These are phyloP conservation scores for Vittaforma corneae DNA, from an alignment of 371 early-diverging fungal species.

Conservation along the genomic window DNA sequence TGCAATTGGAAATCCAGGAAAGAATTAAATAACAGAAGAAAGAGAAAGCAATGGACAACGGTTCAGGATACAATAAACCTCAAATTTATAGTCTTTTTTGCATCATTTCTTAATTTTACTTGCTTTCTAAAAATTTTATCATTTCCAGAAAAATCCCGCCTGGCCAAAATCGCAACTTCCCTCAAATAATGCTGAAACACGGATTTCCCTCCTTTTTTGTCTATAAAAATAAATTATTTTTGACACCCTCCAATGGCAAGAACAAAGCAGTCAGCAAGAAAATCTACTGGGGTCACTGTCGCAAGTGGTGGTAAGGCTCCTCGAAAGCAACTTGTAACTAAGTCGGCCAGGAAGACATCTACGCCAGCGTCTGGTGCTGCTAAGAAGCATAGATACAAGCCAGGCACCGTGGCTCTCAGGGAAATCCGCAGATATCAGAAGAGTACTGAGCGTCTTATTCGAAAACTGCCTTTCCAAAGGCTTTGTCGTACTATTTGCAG, in stretches of 20 bases:
- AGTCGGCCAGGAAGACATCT: constrained; percentile 75
- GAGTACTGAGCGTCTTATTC: constrained; percentile 85
- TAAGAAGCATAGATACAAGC: constrained; percentile 70
- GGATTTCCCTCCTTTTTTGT: constrained; percentile 50
- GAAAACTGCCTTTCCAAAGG: constrained; percentile 90
- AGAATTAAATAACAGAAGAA: too few species aligned
- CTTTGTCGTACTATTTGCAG: constrained; percentile 74
- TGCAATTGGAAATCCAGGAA: too few species aligned
- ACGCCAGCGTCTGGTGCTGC: constrained; percentile 62
- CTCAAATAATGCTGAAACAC: constrained; percentile 10
- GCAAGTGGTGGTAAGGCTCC: constrained; percentile 66
- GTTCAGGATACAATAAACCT: too few species aligned
- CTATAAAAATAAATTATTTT: constrained; percentile 41
- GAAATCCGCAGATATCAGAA: constrained; percentile 94
- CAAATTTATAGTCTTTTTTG: too few species aligned
- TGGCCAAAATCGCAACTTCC: background rate
- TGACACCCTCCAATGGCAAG: constrained; percentile 68
- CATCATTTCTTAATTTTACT: too few species aligned
- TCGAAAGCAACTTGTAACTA: constrained; percentile 87
- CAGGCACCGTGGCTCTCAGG: constrained; percentile 72
- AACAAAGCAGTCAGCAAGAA: constrained; percentile 94
- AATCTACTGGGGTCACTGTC: constrained; percentile 80
- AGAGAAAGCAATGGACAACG: too few species aligned
- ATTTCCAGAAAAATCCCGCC: background rate
- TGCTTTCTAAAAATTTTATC: background rate